phyloP scores from a whole-genome alignment of 129 eudicot species.

The Erigeron canadensis region DNA sequence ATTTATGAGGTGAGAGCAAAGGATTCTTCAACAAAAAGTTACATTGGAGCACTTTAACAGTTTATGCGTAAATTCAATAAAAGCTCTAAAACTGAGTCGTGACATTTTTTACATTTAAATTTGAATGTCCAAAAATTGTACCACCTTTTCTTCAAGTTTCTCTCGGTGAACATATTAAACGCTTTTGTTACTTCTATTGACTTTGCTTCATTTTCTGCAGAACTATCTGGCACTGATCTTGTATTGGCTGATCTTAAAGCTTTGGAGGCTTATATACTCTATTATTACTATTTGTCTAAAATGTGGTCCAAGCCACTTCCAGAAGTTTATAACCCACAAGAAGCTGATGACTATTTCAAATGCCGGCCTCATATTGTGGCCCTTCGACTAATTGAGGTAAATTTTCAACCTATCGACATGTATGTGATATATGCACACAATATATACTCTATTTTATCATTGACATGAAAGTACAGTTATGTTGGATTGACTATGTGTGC shows the following conservation, averaged over 20 bases:
- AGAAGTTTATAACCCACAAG: conserved; percentile 73
- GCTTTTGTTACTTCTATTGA: conserved; percentile 22
- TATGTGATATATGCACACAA: conserved; percentile 15
- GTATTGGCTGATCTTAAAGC: conserved; percentile 88
- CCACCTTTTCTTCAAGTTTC: background rate
- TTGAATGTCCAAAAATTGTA: background rate
- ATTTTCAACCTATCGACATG: conserved; percentile 11
- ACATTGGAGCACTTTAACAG: no score
- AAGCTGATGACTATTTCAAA: conserved; percentile 65
- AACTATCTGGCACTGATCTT: conserved; percentile 76
- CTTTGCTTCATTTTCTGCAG: conserved; percentile 41
- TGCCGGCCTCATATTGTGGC: conserved; percentile 96
- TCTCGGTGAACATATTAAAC: background rate
- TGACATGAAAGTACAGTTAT: conserved; percentile 23
- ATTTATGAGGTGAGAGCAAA: no score
- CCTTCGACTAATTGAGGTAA: conserved; percentile 86
- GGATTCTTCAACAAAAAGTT: no score
- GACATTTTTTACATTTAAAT: background rate
- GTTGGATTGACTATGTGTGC: conserved; percentile 24
- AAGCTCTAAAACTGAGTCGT: background rate
- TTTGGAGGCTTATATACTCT: conserved; percentile 68
- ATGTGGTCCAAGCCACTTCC: conserved; percentile 96
- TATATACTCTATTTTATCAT: background rate
- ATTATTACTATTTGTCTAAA: conserved; percentile 64
- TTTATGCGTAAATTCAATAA: background rate